Base-by-base conservation (phyloP, 179 eudicot species). In the Spinacia oleracea region DNA sequence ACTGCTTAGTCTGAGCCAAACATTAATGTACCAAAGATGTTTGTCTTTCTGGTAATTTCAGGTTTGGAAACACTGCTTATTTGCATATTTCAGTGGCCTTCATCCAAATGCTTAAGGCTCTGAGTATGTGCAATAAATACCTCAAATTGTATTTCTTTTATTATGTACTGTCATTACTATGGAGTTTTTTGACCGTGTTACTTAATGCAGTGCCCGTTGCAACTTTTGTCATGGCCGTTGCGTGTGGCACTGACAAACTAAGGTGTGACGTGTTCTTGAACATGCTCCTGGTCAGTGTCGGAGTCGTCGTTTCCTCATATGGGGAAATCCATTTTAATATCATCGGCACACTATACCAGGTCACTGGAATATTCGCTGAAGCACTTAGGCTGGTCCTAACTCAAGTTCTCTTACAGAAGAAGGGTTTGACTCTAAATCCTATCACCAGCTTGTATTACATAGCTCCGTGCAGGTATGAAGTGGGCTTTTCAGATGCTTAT, bases 61-160 rank as follows among this genome's bases (percentile, higher is more conserved):
- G 98, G 98, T 95, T 95, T 80, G 98, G 98, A 48, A 95, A 95
- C 84, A 95, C 98, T 53, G 98, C 98, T 76, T 95, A 90, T 75
- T 86, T 95, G 88, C 92, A 91, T 80, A 95, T 95, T 55, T 95
- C 98, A 2, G 98, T 95, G 78, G 98, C 98, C 75, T 95, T 95
- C 90, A 95, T 95, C 72, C 98, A 95, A 89, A 95, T 95, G 98
- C 97, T 95, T 55, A 95, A 95, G 86, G 97, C 98, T 75, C 88
- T 95, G 75, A 95, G 98, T 95, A 95, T 72, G 98, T 85, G 43
- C 63, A 80, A 48, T 3, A 72, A 25, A 56, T 56, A 45, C 23
- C 59, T 59, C 2, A 34, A 75, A 32, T 31, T 25, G 35, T 78
- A 56, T 72, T 38, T 63, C 25, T 43, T 59, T 64, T 31, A 60